A percentile compares a stretch with the other conserved stretches of the same genome.
Conservation (phyloP, 2,329 filamentous ascomycete species). For the Plenodomus biglobosus region DNA sequence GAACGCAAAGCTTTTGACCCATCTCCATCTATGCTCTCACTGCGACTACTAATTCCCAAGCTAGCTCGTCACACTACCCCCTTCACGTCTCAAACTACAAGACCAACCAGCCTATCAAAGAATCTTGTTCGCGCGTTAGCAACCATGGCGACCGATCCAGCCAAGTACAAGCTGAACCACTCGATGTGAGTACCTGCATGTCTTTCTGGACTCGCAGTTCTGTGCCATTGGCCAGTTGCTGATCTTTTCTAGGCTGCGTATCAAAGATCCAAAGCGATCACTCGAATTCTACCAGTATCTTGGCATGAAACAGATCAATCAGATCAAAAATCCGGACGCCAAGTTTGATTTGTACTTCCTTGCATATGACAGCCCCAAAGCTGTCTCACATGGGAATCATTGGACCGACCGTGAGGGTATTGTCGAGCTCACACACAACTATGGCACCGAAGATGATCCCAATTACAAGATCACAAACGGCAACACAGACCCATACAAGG, state of each 20-base stretch:
- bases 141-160: conserved; percentile 60
- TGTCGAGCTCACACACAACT: conserved; percentile 80
- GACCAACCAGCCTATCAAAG: conserved; percentile 11
- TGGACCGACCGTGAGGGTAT: conserved; percentile 85
- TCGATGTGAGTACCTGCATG: conserved; percentile 47
- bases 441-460: conserved; percentile 85
- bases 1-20: not conserved
- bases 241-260: conserved; percentile 58
- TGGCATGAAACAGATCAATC: conserved; percentile 80
- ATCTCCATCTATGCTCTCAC: not conserved
- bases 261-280: conserved; percentile 84
- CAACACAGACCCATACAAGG: conserved; percentile 85
- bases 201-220: too few species aligned
- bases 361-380: conserved; percentile 76
- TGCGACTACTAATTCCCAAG: conserved; percentile 7
- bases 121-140: conserved; percentile 38
- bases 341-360: conserved; percentile 98
- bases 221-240: conserved; percentile 8
- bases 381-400: conserved; percentile 71
- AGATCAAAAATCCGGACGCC: conserved; percentile 77
- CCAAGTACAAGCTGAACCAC: conserved; percentile 67
- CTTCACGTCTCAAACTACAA: conserved; percentile 10
- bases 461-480: conserved; percentile 82
- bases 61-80: conserved; percentile 7
- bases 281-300: conserved; percentile 94